Percentiles rank a stretch among this genome's conserved stretches.
Evolutionary conservation across 305 asterid species (phyloP).

Genomic region (Fraxinus albicans): DNA sequence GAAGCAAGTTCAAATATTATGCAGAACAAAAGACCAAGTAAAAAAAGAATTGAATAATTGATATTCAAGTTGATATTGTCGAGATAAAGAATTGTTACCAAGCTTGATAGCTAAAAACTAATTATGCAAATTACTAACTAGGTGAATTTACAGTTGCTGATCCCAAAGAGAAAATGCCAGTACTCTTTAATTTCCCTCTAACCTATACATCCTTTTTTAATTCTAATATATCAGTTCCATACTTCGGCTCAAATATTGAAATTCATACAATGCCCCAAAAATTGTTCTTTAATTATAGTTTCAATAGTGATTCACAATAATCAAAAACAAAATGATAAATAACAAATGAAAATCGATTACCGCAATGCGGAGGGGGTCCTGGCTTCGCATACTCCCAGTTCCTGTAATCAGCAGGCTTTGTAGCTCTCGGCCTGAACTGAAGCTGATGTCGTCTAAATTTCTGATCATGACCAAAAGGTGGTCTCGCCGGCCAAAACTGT

Average conservation of each 20-base stretch:
- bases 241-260: background rate
- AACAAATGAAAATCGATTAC: constrained; percentile 30
- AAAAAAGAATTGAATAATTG: background rate
- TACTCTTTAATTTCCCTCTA: background rate
- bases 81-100: background rate
- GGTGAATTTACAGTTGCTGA: background rate
- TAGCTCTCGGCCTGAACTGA: constrained; percentile 53
- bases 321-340: background rate
- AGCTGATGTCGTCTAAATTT: constrained; percentile 55
- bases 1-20: background rate
- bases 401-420: constrained; percentile 69
- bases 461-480: constrained; percentile 35
- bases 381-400: constrained; percentile 72
- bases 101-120: background rate
- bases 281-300: background rate
- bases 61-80: background rate
- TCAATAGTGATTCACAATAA: background rate
- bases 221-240: background rate
- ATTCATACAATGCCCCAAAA: constrained; percentile 3
- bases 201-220: background rate
- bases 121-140: background rate
- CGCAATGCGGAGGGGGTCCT: constrained; percentile 58
- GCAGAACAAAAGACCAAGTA: background rate
- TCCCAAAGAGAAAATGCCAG: background rate
- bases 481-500: constrained; percentile 29